phyloP scores from a whole-genome alignment of 2,329 filamentous ascomycete genomes.

The Coniochaeta sp. region DNA sequence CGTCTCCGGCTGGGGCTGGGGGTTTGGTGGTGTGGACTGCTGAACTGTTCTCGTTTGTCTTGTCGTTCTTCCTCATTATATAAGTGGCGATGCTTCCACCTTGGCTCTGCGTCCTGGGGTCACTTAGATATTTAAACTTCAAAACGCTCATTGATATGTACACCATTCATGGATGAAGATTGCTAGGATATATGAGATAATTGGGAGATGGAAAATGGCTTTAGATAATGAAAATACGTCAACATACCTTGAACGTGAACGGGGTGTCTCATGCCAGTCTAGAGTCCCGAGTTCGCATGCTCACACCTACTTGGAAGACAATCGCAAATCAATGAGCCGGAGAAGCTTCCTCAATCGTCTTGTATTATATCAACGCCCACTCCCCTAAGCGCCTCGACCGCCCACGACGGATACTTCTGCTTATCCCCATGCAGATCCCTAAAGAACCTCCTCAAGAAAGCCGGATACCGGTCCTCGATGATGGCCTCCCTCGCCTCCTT shows the following conservation, averaged over 20 bases:
- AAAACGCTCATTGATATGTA: neutral
- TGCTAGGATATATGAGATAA: neutral
- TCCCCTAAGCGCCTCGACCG: constrained; percentile 65
- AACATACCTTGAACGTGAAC: neutral
- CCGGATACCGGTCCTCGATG: constrained; percentile 71
- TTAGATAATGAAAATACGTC: neutral
- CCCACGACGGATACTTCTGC: constrained; percentile 72
- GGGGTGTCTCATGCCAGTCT: neutral
- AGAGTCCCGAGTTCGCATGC: neutral
- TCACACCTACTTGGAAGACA: neutral
- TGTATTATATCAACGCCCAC: constrained; percentile 73
- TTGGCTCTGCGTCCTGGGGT: neutral
- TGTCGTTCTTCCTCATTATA: neutral
- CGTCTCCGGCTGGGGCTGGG: neutral
- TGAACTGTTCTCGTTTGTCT: neutral
- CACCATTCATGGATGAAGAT: neutral
- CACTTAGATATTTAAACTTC: neutral
- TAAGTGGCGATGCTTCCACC: neutral
- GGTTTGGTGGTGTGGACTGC: neutral
- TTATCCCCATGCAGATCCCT: constrained; percentile 59
- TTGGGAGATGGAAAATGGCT: neutral
- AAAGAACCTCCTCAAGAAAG: constrained; percentile 75
- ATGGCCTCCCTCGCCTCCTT: constrained; percentile 66
- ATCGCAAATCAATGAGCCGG: neutral
- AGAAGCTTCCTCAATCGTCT: constrained; percentile 3